Evolutionary conservation across 208 protist species (phyloP).

Genomic region (Acanthamoeba quina): DNA sequence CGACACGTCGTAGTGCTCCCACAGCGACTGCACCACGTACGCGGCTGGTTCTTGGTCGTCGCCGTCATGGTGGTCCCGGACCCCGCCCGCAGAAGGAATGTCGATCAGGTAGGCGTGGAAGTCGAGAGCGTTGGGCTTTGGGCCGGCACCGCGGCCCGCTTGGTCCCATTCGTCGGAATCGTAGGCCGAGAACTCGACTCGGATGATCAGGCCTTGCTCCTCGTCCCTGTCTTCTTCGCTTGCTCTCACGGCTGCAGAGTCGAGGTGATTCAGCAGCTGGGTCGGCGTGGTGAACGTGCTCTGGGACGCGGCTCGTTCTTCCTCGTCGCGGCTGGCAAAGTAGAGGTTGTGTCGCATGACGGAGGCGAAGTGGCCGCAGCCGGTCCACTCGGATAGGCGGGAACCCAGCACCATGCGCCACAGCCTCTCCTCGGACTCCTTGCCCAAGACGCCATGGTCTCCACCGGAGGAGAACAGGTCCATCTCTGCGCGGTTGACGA

Average conservation of each 20-base stretch:
- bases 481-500: background rate
- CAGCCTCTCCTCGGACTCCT: background rate
- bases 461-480: background rate
- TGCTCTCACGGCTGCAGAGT: background rate
- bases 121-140: background rate
- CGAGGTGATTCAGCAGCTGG: background rate
- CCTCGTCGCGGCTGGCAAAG: background rate
- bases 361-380: background rate
- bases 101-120: background rate
- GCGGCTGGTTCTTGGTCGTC: background rate
- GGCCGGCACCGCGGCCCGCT: background rate
- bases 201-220: background rate
- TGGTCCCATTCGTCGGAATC: background rate
- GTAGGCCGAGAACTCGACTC: constrained; percentile 16
- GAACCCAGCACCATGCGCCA: background rate
- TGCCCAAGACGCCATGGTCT: background rate
- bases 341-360: background rate
- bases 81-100: background rate
- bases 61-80: background rate
- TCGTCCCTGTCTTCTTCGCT: background rate
- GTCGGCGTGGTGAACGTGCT: background rate
- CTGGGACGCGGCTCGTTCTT: background rate
- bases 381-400: background rate
- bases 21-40: constrained; percentile 1
- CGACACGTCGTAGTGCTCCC: constrained; percentile 33